phyloP scores from a whole-genome alignment of 495 filamentous ascomycete species.

The Neurospora sp. region DNA sequence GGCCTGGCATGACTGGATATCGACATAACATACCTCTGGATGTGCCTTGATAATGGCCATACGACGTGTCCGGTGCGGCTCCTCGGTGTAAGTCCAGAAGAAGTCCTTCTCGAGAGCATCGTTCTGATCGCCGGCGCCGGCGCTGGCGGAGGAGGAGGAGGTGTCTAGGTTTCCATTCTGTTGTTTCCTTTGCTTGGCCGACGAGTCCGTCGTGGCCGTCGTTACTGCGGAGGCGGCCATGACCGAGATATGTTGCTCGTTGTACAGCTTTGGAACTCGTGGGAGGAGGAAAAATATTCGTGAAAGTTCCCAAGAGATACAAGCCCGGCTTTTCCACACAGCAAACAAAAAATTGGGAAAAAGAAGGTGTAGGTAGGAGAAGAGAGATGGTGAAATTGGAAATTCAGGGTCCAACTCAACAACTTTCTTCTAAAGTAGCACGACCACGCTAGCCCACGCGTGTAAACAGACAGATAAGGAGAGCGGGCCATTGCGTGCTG shows the following conservation, averaged over 20 bases:
- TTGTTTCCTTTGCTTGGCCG: not conserved
- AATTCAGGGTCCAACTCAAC: not conserved
- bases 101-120: conserved; percentile 40
- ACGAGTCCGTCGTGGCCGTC: not conserved
- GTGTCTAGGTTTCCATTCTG: not conserved
- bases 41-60: conserved; percentile 97
- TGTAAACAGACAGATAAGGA: not conserved
- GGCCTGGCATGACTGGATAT: not conserved
- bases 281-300: not conserved
- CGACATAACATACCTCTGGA: conserved; percentile 58
- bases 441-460: not conserved
- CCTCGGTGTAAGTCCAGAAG: conserved; percentile 97
- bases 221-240: not conserved
- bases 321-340: not conserved
- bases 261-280: not conserved
- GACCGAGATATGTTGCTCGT: not conserved
- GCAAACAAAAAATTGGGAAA: not conserved
- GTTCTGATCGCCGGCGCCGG: conserved; percentile 1
- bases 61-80: conserved; percentile 85
- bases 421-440: not conserved
- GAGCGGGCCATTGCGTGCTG: not conserved
- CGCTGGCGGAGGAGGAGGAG: not conserved
- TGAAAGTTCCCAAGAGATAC: not conserved
- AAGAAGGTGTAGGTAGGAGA: not conserved
- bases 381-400: not conserved